Base-by-base conservation (phyloP, 2,329 filamentous ascomycete species). In the Microdochium trichocladiopsis region DNA sequence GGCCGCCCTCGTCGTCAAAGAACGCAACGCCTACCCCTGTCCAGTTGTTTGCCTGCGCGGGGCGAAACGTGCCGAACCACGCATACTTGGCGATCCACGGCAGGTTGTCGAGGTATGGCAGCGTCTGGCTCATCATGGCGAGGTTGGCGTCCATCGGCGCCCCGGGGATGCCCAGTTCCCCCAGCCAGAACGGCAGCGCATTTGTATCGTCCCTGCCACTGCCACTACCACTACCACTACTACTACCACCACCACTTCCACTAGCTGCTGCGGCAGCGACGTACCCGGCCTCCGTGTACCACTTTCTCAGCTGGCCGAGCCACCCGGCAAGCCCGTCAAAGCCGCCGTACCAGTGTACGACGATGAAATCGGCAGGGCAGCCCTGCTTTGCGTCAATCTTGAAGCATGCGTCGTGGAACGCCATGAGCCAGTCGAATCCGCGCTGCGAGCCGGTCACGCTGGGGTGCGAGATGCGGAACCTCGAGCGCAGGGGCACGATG, bases 331-430 rank as follows among this genome's bases (percentile, higher is more conserved):
- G 60, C 3, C 71, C 71, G 0, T 50, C 51, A 1, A 65, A 69
- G n/a, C 66, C 62, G 2, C 71, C 71, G 50, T 73, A 73, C 65
- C 66, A 73, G 48, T 73, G 71, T 21, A 70, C 66, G 4, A 69
- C 66, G 14, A 73, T 63, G 28, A 73, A 73, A 50, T 73, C 71
- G 1, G 65, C 58, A 0, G 71, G 71, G 25, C 71, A 73, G 0
- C 71, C 71, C 1, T 61, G 53, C 2, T 66, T 59, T 9, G 53
- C 47, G 48, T 69, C 65, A 11, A 73, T 62, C 2, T 69, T 65
- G 55, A 67, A 70, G 55, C 71, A 73, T 8, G 68, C 67, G 28
- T 64, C 61, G 53, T 72, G 73, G 55, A 73, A 73, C 18, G 64
- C 60, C 4, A 59, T 61, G 24, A 73, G 58, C 71, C 71, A 73